A percentile compares a stretch with the other conserved stretches of the same genome.
Evolutionary conservation across 2,329 filamentous ascomycete species (phyloP).

Genomic region (Pezicula carpinea): DNA sequence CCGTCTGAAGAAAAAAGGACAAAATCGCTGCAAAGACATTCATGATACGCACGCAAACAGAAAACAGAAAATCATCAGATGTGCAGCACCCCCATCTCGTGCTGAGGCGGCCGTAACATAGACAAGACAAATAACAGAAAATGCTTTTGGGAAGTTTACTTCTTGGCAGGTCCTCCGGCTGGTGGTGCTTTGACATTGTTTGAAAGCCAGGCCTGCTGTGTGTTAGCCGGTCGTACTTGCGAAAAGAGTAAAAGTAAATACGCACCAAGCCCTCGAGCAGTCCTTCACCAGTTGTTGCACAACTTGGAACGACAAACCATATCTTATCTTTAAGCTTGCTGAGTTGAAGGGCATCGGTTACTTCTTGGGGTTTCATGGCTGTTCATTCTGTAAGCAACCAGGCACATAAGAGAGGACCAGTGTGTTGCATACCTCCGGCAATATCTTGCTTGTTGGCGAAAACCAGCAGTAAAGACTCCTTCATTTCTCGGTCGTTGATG

Average conservation of each 20-base stretch:
- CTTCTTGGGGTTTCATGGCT: conserved; percentile 77
- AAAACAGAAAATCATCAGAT: neutral
- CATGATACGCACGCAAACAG: neutral
- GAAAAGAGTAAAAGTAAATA: conserved; percentile 8
- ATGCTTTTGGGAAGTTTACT: conserved; percentile 10
- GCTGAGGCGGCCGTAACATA: neutral
- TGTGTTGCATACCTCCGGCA: conserved; percentile 56
- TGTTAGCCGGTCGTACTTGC: neutral
- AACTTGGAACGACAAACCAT: conserved; percentile 81
- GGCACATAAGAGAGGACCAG: neutral
- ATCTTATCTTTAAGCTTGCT: conserved; percentile 76
- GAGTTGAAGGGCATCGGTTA: conserved; percentile 73
- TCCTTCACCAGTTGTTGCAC: conserved; percentile 76
- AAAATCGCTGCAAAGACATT: neutral
- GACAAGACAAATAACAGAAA: neutral
- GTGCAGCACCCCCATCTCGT: neutral
- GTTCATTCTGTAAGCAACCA: conserved; percentile 4
- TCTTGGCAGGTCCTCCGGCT: conserved; percentile 17
- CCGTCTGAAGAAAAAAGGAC: conserved; percentile 5
- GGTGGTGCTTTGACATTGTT: conserved; percentile 73
- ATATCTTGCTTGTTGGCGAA: conserved; percentile 99
- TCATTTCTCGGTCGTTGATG: conserved; percentile 97
- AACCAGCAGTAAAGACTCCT: conserved; percentile 87
- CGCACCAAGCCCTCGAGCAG: conserved; percentile 72
- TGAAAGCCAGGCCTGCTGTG: conserved; percentile 63